Evolutionary conservation across 2,329 filamentous ascomycete genomes (phyloP).

Genomic region (Xylariaceae sp.): DNA sequence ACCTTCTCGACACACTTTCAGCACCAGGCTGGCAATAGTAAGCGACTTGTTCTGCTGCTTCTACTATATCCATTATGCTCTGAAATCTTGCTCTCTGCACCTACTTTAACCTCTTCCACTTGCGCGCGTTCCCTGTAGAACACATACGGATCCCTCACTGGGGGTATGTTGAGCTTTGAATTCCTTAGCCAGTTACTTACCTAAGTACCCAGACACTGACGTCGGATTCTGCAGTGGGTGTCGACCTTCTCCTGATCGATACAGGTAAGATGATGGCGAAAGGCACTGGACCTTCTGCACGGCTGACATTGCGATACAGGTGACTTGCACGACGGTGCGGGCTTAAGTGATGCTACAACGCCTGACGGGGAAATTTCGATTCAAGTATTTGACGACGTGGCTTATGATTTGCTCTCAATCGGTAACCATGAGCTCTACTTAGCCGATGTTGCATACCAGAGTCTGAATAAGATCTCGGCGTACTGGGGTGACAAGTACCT

Average conservation of each 20-base stretch:
- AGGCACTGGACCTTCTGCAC: background rate
- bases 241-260: constrained; percentile 66
- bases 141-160: background rate
- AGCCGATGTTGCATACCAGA: constrained; percentile 65
- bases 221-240: constrained; percentile 46
- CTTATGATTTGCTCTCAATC: constrained; percentile 52
- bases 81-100: too few relatives aligned
- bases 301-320: constrained; percentile 33
- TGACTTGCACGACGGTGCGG: constrained; percentile 70
- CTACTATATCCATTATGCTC: too few relatives aligned
- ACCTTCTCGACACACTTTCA: constrained; percentile 66
- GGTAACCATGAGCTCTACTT: constrained; percentile 69
- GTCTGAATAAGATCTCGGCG: constrained; percentile 63
- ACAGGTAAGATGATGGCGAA: constrained; percentile 51
- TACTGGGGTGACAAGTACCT: constrained; percentile 56
- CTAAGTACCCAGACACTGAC: constrained; percentile 1
- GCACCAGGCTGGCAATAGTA: constrained; percentile 55
- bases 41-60: background rate
- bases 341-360: constrained; percentile 64
- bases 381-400: constrained; percentile 49
- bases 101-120: background rate
- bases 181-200: background rate
- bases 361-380: constrained; percentile 62
- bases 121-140: background rate
- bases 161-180: background rate